Conservation (phyloP, 2,329 filamentous ascomycete species). For the Scolecobasidium constrictum region DNA sequence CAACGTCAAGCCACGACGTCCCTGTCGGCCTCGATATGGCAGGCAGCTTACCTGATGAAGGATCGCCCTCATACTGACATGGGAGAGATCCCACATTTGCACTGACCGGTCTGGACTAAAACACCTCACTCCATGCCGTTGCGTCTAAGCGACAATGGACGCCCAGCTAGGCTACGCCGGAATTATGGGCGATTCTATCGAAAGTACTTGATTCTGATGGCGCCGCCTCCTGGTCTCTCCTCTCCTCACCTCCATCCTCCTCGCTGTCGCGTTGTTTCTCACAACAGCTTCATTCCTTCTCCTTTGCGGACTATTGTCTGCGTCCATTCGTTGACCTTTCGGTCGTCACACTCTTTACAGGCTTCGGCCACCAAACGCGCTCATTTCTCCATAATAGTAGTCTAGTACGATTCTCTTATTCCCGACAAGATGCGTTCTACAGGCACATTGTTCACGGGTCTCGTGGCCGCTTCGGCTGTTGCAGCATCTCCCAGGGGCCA, state of each 20-base stretch:
- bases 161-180: neutral
- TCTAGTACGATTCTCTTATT: constrained; percentile 13
- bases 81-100: too few relatives aligned
- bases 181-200: neutral
- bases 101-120: too few relatives aligned
- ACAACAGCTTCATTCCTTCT: neutral
- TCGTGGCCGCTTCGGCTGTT: constrained; percentile 22
- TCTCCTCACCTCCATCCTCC: constrained; percentile 1
- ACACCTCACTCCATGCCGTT: too few relatives aligned
- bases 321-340: constrained; percentile 42
- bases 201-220: neutral
- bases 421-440: constrained; percentile 27
- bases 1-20: neutral
- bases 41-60: too few relatives aligned
- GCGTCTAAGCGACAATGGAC: neutral
- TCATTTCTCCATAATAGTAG: constrained; percentile 17
- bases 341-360: constrained; percentile 28
- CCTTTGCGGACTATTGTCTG: constrained; percentile 35
- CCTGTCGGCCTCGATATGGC: neutral
- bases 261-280: neutral
- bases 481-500: constrained; percentile 26
- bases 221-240: neutral
- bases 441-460: constrained; percentile 16
- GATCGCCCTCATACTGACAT: too few relatives aligned
- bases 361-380: constrained; percentile 26